Conservation (phyloP, 306 rosid genomes). For the Comarum palustre region DNA sequence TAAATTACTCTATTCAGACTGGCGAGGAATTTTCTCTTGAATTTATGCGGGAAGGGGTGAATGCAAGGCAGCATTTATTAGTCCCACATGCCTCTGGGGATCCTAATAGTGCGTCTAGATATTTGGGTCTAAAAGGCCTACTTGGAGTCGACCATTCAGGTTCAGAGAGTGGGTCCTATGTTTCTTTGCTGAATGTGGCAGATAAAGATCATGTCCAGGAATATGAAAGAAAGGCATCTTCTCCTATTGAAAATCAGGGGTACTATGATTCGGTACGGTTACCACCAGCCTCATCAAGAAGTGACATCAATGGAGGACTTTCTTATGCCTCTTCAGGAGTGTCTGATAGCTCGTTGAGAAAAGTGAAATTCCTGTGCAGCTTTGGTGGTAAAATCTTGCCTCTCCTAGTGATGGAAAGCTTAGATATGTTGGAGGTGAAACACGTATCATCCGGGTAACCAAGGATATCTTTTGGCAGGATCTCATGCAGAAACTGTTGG, state of each 20-base stretch:
- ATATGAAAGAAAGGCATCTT: slow-evolving; percentile 49
- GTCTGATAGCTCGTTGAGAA: slow-evolving; percentile 49
- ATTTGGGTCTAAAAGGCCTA: slow-evolving; percentile 52
- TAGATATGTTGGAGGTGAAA: slow-evolving; percentile 89
- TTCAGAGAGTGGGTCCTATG: slow-evolving; percentile 61
- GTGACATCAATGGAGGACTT: slow-evolving; percentile 45
- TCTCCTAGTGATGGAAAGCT: slow-evolving; percentile 78
- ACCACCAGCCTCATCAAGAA: slow-evolving; percentile 55
- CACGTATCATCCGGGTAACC: slow-evolving; percentile 62
- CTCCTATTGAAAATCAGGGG: slow-evolving; percentile 48
- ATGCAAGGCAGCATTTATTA: slow-evolving; percentile 46
- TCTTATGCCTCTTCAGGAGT: slow-evolving; percentile 46
- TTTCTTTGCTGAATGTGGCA: slow-evolving; percentile 37
- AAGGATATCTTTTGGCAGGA: slow-evolving; percentile 63
- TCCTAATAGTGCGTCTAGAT: slow-evolving; percentile 51
- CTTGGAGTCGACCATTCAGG: slow-evolving; percentile 51
- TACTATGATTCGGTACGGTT: slow-evolving; percentile 46
- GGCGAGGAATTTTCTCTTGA: slow-evolving; percentile 92
- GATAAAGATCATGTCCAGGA: slow-evolving; percentile 54
- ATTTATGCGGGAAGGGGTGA: slow-evolving; percentile 85
- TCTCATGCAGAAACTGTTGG: slow-evolving; percentile 57
- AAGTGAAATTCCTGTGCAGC: slow-evolving; percentile 77
- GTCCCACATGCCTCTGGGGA: slow-evolving; percentile 55
- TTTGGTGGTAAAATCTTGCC: slow-evolving; percentile 78
- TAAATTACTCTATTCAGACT: slow-evolving; percentile 80